Evolutionary conservation across 225 moss, liverwort and hornwort species (phyloP).

Genomic region (Ulota crispa): DNA sequence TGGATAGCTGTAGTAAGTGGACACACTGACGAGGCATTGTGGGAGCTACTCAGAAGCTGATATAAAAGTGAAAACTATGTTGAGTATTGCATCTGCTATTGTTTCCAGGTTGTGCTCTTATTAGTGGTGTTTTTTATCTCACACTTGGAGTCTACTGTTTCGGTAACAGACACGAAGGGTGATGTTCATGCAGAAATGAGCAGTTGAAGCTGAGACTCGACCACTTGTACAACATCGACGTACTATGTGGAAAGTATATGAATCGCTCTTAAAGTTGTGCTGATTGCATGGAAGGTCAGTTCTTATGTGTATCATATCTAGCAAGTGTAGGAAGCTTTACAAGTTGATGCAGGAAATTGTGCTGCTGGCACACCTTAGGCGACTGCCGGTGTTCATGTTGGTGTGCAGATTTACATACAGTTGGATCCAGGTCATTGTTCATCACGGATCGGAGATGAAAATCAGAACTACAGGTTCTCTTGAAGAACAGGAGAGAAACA

Average conservation of each 20-base stretch:
- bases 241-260: constrained; percentile 1
- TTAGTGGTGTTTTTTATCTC: background rate
- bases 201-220: constrained; percentile 29
- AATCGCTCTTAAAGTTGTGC: background rate
- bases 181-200: constrained; percentile 22
- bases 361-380: background rate
- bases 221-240: constrained; percentile 20
- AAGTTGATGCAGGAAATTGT: background rate
- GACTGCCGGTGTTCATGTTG: background rate
- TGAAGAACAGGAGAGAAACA: background rate
- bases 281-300: background rate
- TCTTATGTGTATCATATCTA: constrained; percentile 15
- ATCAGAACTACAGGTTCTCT: background rate
- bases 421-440: background rate
- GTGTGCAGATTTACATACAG: background rate
- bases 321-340: constrained; percentile 11
- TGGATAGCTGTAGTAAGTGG: background rate
- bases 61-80: background rate
- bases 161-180: background rate
- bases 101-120: background rate
- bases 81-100: background rate
- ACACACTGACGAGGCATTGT: background rate
- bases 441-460: background rate
- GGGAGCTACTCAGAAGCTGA: background rate
- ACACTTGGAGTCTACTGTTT: background rate